Conservation (phyloP, 2,329 filamentous ascomycete genomes). For the Neofusicoccum kwambonambiense region DNA sequence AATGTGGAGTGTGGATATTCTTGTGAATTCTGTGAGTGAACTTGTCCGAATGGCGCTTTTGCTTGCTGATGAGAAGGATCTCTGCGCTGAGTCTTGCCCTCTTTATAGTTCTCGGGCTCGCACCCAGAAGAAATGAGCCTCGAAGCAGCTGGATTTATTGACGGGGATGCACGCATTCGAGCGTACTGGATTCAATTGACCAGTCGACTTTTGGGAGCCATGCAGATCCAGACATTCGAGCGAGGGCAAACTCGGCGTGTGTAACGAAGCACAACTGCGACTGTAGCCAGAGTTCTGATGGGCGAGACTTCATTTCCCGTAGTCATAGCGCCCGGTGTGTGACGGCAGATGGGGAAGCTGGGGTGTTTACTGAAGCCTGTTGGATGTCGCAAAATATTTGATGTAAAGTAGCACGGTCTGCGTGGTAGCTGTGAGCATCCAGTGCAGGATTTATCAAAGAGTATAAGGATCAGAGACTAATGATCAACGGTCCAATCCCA, state of each 20-base stretch:
- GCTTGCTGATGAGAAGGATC: background rate
- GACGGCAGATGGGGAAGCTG: background rate
- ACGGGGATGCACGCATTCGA: background rate
- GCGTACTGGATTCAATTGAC: background rate
- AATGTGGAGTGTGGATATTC: background rate
- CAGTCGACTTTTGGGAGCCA: background rate
- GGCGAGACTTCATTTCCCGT: background rate
- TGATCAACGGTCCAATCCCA: too few relatives aligned
- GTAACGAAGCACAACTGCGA: background rate
- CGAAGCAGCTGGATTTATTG: background rate
- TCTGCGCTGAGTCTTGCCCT: background rate
- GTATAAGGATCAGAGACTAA: background rate
- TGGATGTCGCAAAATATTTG: background rate
- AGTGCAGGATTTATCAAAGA: background rate
- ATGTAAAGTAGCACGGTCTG: background rate
- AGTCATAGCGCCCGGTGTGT: background rate
- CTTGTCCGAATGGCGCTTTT: background rate
- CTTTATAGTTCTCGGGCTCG: background rate
- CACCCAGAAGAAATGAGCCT: background rate
- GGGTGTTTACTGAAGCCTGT: background rate
- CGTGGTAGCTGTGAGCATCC: background rate
- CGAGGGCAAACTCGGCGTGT: background rate
- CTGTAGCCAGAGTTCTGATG: background rate
- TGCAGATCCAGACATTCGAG: background rate
- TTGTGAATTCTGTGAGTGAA: background rate